Evolutionary conservation across 208 protist species (phyloP), one percentile per base, ranked within the genome.

Genomic region (Leishmania amazonensis): DNA sequence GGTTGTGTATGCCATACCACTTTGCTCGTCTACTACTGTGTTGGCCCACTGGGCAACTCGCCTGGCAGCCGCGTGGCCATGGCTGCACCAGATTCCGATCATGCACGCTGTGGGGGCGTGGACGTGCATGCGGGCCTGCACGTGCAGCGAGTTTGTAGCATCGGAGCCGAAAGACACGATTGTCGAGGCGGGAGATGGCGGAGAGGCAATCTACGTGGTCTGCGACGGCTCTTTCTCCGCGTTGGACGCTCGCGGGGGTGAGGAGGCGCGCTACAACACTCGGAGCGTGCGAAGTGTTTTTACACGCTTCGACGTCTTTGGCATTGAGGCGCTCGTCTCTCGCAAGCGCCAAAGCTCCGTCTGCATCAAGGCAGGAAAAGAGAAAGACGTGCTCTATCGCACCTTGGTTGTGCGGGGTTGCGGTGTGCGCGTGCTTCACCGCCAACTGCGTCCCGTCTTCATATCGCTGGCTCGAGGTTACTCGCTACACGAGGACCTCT

Each of bases 401-500:
- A 73, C 80, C 60, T 31, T 88, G 71, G 70, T 71, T 49, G 68
- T 91, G 31, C 80, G 80, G 15, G 90, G 91, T 53, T 87, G 81
- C 64, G 91, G 75, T 7, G 83, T 89, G 64, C 88, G 90, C 0
- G 81, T 92, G 35, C 75, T 95, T 38, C 65, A 67, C n/a, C 85
- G 85, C 28, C 80, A 88, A 62, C 80, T 91, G 65, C 81, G 81
- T 38, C 75, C 79, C 3, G 84, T 93, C 28, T 83, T 93, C 49
- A 72, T 83, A 6, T 82, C 91, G 8, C 83, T 93, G n/a, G 83
- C 85, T 21, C 73, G 88, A 19, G 64, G 38, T 19, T 93, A 91
- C 76, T 93, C 89, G 21, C 76, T 86, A 19, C 91, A 95, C 77
- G 86, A 91, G 38, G 91, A 95, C 75, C 82, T 95, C 53, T 77